Percentiles rank a stretch among this genome's conserved stretches.
Conservation (phyloP, 208 protist species). For the Leishmania major region DNA sequence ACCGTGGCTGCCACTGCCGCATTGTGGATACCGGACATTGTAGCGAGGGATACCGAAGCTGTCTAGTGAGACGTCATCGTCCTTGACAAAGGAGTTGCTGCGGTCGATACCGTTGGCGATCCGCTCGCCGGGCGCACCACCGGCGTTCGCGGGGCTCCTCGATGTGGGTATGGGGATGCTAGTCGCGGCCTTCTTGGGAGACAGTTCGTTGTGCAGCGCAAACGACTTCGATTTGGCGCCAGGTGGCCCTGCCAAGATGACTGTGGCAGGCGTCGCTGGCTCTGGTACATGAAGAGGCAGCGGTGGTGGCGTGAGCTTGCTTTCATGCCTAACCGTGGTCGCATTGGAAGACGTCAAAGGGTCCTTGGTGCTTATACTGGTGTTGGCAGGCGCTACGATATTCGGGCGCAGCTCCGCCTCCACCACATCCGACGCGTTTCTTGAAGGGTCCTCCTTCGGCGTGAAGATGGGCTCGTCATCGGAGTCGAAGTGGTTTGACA, state of each 20-base stretch:
- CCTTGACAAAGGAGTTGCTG: constrained; percentile 2
- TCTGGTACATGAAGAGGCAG: background rate
- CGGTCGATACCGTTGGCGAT: constrained; percentile 11
- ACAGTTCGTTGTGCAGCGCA: background rate
- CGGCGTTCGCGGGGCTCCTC: background rate
- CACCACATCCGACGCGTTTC: background rate
- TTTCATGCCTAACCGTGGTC: background rate
- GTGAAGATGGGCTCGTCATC: constrained; percentile 26
- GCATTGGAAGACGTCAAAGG: background rate
- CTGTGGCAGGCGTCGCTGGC: background rate
- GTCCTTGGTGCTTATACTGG: background rate
- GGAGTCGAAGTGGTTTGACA: background rate
- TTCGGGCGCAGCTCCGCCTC: background rate
- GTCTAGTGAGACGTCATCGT: constrained; percentile 54
- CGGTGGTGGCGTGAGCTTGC: constrained; percentile 7
- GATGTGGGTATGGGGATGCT: constrained; percentile 11
- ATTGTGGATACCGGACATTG: constrained; percentile 42
- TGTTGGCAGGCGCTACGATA: background rate
- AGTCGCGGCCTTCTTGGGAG: background rate
- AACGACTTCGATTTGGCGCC: background rate
- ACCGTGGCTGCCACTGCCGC: constrained; percentile 14
- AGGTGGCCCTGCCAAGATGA: background rate
- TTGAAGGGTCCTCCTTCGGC: background rate
- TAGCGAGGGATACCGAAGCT: constrained; percentile 74
- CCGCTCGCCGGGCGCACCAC: constrained; percentile 13